A percentile compares a stretch with the other conserved stretches of the same genome.
These are phyloP conservation scores for Fusarium stilboides DNA, from an alignment of 2,329 filamentous ascomycete genomes.

Conservation along the genomic window DNA sequence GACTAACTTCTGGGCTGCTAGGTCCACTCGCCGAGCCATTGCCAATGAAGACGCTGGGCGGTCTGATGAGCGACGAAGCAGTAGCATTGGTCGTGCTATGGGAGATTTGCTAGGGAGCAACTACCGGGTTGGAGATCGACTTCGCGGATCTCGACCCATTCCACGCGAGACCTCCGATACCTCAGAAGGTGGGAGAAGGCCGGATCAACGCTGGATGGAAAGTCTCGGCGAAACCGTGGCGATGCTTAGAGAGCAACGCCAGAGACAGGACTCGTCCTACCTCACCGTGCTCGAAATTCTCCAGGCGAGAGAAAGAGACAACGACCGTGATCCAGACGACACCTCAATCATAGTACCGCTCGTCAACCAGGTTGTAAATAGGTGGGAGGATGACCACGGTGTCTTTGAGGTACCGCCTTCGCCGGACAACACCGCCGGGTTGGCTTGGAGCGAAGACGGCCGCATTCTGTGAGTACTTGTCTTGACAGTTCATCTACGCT, in stretches of 20 bases:
- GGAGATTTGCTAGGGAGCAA: slow-evolving; percentile 56
- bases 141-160: slow-evolving; percentile 54
- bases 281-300: slow-evolving; percentile 58
- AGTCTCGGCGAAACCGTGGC: slow-evolving; percentile 56
- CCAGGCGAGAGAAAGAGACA: slow-evolving; percentile 53
- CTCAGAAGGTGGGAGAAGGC: slow-evolving; percentile 40
- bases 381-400: slow-evolving; percentile 61
- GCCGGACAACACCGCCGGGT: slow-evolving; percentile 72
- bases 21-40: slow-evolving; percentile 33
- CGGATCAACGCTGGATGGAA: slow-evolving; percentile 55
- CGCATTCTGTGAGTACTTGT: slow-evolving; percentile 67
- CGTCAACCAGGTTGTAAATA: slow-evolving; percentile 56
- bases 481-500: not conserved
- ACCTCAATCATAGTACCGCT: slow-evolving; percentile 56
- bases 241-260: slow-evolving; percentile 55
- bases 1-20: slow-evolving; percentile 31
- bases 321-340: slow-evolving; percentile 55
- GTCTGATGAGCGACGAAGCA: slow-evolving; percentile 55
- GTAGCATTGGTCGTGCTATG: slow-evolving; percentile 57
- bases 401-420: slow-evolving; percentile 62
- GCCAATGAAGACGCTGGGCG: slow-evolving; percentile 49
- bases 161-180: slow-evolving; percentile 50
- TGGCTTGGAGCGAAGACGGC: slow-evolving; percentile 75
- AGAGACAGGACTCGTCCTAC: slow-evolving; percentile 56
- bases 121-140: slow-evolving; percentile 56